Base-by-base conservation (phyloP, 2,329 filamentous ascomycete species). In the Verticillium tricorpus region DNA sequence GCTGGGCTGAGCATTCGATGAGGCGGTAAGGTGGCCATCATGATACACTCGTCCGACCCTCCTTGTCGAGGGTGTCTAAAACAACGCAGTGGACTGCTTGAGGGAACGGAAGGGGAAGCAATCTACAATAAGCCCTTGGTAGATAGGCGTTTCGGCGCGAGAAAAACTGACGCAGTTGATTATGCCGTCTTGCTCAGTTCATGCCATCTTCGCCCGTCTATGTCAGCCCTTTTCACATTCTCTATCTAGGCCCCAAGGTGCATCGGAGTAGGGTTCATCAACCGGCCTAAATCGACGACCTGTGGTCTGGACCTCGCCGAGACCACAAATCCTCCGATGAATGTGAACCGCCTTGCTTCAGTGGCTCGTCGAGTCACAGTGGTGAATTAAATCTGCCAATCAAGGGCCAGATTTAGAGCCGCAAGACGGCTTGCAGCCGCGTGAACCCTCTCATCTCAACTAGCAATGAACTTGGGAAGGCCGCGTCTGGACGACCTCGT, bases 111-210 rank as follows among this genome's bases (percentile, higher is more conserved):
- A 34, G 31, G 28, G 54, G 28, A 19, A 17, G 22, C 14, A 56
- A 34, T 31, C 31, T 31, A 32, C 60, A 59, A 52, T 45, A 63
- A 64, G 64, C 66, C 66, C 69, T 19, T 8, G 58, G 59, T 76
- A 76, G 74, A 77, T 76, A 71, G 76, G 78, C 75, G 78, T 77
- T 71, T 63, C 65, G 77, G 76, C 73, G 75, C 70, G 75, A 66
- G 75, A 75, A 73, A 69, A 68, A 52, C 45, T 11, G 19, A 11
- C 19, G 12, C 19, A 25, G 19, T 22, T 22, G n/a, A 50, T 25
- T 22, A 12, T 9, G 19, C 22, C 19, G 2, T 9, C 11, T 50
- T 12, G 17, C 22, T 50, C 45, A 50, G 8, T 5, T 22, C 45
- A 19, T 50, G 7, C n/a, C n/a, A n/a, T 50, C 34, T 11, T 35